A percentile compares a stretch with the other conserved stretches of the same genome.
Conservation (phyloP, 1,284 basidiomycete species). For the Tylopilus microsporus region DNA sequence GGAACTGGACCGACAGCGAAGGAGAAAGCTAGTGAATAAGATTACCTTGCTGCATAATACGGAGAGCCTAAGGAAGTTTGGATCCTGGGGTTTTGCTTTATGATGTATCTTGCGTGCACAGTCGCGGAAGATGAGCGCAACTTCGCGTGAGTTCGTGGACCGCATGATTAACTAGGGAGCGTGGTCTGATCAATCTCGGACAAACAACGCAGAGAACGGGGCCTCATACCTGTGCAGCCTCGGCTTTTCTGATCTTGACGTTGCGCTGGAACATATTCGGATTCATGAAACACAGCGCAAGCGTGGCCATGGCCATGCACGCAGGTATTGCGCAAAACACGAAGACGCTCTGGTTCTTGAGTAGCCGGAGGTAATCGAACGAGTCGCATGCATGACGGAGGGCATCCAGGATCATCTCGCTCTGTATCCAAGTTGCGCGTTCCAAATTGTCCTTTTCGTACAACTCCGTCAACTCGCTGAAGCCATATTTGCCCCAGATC, state of each 20-base stretch:
- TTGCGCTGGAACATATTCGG: slow-evolving; percentile 83
- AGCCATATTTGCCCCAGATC: slow-evolving; percentile 81
- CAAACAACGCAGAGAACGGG: background rate
- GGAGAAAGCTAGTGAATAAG: background rate
- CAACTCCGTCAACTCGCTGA: slow-evolving; percentile 66
- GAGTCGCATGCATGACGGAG: slow-evolving; percentile 81
- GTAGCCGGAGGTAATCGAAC: slow-evolving; percentile 84
- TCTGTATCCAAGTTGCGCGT: slow-evolving; percentile 75
- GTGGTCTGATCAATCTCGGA: background rate
- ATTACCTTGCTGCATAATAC: slow-evolving; percentile 73
- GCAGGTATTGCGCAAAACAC: slow-evolving; percentile 96
- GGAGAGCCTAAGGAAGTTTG: slow-evolving; percentile 79
- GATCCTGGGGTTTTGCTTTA: slow-evolving; percentile 76
- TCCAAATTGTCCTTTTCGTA: slow-evolving; percentile 50
- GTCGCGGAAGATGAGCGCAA: slow-evolving; percentile 83
- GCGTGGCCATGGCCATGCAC: slow-evolving; percentile 93
- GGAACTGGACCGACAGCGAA: background rate
- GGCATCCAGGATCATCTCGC: slow-evolving; percentile 87
- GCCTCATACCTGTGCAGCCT: slow-evolving; percentile 70
- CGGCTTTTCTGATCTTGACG: slow-evolving; percentile 93
- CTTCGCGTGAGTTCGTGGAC: slow-evolving; percentile 88
- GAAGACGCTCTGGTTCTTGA: slow-evolving; percentile 92
- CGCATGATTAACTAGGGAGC: slow-evolving; percentile 75
- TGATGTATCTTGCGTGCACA: slow-evolving; percentile 81
- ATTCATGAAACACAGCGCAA: slow-evolving; percentile 92